Conservation (phyloP, 768 basidiomycete species). For the Naganishia vishniacii region DNA sequence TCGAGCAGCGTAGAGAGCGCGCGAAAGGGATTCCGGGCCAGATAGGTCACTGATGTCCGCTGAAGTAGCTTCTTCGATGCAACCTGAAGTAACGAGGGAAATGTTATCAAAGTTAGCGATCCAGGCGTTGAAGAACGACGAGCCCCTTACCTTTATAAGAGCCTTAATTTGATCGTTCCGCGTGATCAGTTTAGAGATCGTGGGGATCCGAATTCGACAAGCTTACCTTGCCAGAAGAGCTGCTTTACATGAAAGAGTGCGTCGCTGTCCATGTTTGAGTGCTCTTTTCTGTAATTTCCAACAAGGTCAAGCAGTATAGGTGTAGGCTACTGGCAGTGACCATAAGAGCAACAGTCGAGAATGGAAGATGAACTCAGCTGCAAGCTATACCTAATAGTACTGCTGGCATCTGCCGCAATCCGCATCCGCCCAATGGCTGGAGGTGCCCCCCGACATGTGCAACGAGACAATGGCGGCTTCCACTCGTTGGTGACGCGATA, state of each 20-base stretch:
- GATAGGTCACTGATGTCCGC: conserved; percentile 32
- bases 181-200: background rate
- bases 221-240: conserved; percentile 48
- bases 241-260: conserved; percentile 49
- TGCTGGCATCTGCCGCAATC: background rate
- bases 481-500: no score
- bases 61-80: conserved; percentile 42
- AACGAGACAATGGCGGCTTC: background rate
- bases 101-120: background rate
- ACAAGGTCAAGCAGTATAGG: no score
- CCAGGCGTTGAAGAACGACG: background rate
- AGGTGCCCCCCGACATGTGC: background rate
- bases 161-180: conserved; percentile 27
- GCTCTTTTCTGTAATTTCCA: no score
- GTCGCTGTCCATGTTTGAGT: conserved; percentile 45
- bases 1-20: conserved; percentile 46
- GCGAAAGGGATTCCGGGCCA: conserved; percentile 34
- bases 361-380: no score
- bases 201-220: background rate
- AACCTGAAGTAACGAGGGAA: conserved; percentile 30
- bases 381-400: no score
- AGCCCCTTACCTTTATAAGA: conserved; percentile 40
- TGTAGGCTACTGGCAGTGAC: no score
- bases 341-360: no score
- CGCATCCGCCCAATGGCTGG: background rate